Conservation (phyloP, 2,329 filamentous ascomycete genomes). For the Colletotrichum magnum region DNA sequence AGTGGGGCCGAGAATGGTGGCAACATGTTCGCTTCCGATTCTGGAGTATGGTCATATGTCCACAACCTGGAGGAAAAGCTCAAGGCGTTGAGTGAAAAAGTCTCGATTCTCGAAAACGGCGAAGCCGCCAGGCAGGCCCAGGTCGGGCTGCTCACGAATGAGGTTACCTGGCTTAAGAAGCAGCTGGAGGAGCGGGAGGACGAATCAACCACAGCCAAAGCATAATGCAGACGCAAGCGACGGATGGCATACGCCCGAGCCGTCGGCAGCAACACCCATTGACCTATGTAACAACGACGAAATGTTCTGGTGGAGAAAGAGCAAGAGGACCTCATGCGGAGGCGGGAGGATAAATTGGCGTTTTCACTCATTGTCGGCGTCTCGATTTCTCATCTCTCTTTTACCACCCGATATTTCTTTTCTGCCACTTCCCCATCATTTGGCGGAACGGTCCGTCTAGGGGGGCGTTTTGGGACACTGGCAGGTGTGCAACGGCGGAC, state of each 20-base stretch:
- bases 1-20: constrained; percentile 72
- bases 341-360: constrained; percentile 38
- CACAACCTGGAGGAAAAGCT: constrained; percentile 76
- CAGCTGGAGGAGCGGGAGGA: constrained; percentile 47
- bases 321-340: constrained; percentile 24
- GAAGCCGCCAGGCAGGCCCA: constrained; percentile 55
- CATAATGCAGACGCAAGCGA: constrained; percentile 27
- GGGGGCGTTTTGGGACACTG: constrained; percentile 36
- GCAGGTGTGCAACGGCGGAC: constrained; percentile 31
- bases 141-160: constrained; percentile 52
- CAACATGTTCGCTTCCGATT: constrained; percentile 76
- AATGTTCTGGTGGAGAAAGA: constrained; percentile 29
- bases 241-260: constrained; percentile 13
- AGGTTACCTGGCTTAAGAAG: constrained; percentile 51
- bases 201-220: constrained; percentile 30
- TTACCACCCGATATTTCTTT: constrained; percentile 22
- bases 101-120: constrained; percentile 54
- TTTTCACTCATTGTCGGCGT: constrained; percentile 42
- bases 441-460: constrained; percentile 27
- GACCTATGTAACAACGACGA: constrained; percentile 42
- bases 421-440: constrained; percentile 13
- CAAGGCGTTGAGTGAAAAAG: constrained; percentile 60
- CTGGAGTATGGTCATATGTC: constrained; percentile 80
- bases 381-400: constrained; percentile 38
- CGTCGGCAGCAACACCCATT: constrained; percentile 26